Percentiles rank a stretch among this genome's conserved stretches.
These are phyloP conservation scores for Monosporascus sp. DNA, from an alignment of 2,329 filamentous ascomycete genomes.

Conservation along the genomic window DNA sequence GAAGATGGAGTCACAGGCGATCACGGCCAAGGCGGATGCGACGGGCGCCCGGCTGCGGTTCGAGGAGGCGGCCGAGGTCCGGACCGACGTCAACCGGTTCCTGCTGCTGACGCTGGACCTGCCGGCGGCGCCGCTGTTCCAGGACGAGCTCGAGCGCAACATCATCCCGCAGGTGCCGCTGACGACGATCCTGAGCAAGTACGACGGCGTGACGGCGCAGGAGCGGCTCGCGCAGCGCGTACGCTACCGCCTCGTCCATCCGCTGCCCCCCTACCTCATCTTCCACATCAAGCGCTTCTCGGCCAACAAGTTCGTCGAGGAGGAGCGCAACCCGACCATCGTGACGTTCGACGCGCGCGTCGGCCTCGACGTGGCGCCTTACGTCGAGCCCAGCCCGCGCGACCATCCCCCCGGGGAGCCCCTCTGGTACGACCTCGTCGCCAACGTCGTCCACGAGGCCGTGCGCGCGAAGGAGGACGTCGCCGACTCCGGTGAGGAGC, in stretches of 20 bases:
- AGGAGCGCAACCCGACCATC: slow-evolving; percentile 96
- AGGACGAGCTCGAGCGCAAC: slow-evolving; percentile 89
- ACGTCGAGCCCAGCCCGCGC: slow-evolving; percentile 80
- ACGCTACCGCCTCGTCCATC: slow-evolving; percentile 84
- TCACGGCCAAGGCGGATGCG: slow-evolving; percentile 84
- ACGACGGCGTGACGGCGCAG: slow-evolving; percentile 82
- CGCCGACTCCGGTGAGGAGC: slow-evolving; percentile 81
- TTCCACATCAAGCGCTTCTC: slow-evolving; percentile 98
- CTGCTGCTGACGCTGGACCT: slow-evolving; percentile 91
- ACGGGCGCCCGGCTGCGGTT: slow-evolving; percentile 79
- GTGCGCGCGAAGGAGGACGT: slow-evolving; percentile 76
- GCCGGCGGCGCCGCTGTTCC: slow-evolving; percentile 87
- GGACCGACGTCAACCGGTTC: slow-evolving; percentile 73
- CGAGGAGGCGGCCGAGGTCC: slow-evolving; percentile 81
- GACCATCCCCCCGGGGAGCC: slow-evolving; percentile 71
- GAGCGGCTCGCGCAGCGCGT: slow-evolving; percentile 86
- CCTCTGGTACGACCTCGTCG: slow-evolving; percentile 91
- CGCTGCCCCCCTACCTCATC: slow-evolving; percentile 82
- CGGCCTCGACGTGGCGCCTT: slow-evolving; percentile 83
- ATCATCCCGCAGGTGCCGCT: slow-evolving; percentile 93
- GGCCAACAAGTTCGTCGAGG: slow-evolving; percentile 91
- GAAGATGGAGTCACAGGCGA: slow-evolving; percentile 88
- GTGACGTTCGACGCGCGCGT: slow-evolving; percentile 83
- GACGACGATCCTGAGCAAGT: slow-evolving; percentile 79
- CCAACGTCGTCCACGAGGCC: slow-evolving; percentile 87